Evolutionary conservation across 352 stramenopile genomes (phyloP).

Genomic region (Globisporangium spiculum): DNA sequence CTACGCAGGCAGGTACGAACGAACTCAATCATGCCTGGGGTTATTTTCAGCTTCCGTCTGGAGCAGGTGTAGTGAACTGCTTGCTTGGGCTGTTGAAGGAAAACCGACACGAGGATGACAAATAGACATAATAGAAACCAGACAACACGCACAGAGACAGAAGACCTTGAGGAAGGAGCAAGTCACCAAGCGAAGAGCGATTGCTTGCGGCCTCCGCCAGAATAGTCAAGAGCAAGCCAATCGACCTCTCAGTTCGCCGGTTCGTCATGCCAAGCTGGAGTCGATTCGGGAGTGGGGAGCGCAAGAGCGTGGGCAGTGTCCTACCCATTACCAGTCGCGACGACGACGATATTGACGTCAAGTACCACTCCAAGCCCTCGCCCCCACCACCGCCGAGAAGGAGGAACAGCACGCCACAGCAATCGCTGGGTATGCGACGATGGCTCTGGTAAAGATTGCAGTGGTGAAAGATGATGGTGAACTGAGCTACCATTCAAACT

Average conservation of each 20-base stretch:
- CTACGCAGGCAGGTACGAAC: neutral
- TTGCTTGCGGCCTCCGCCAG: no score
- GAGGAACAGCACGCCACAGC: neutral
- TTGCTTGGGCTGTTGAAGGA: no score
- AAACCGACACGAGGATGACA: no score
- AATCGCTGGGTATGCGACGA: neutral
- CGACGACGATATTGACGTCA: conserved; percentile 6
- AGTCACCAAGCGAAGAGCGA: neutral
- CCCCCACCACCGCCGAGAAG: neutral
- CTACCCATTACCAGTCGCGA: conserved; percentile 7
- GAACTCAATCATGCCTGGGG: no score
- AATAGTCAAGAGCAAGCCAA: neutral
- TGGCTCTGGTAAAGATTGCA: conserved; percentile 23
- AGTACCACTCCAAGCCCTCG: conserved; percentile 17
- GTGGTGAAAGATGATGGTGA: neutral
- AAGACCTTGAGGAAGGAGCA: no score
- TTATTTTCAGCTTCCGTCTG: no score
- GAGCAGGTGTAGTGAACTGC: no score
- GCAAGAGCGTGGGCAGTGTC: conserved; percentile 2
- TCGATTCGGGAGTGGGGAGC: conserved; percentile 5
- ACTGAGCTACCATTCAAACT: neutral
- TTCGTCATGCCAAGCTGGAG: conserved; percentile 17
- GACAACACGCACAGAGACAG: no score
- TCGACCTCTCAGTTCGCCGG: neutral
- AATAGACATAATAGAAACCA: no score